Evolutionary conservation across 768 basidiomycete species (phyloP).

Genomic region (Leccinum arenicola): DNA sequence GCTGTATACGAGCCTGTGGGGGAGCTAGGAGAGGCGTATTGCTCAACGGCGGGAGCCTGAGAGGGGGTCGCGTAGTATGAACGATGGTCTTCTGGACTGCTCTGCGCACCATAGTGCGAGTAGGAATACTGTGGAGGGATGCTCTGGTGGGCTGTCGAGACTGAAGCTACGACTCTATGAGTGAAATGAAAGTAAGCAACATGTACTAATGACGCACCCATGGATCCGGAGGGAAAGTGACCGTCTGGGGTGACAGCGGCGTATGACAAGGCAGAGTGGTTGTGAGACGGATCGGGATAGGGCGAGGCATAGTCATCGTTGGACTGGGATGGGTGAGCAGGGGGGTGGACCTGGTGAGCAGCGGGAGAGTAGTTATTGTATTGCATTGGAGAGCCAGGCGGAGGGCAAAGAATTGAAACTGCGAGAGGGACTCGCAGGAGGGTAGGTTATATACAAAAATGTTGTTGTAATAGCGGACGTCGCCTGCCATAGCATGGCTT

Average conservation of each 20-base stretch:
- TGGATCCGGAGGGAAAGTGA: constrained; percentile 20
- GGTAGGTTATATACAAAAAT: constrained; percentile 34
- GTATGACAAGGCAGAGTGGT: constrained; percentile 25
- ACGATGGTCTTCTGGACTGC: constrained; percentile 19
- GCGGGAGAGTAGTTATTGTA: constrained; percentile 25
- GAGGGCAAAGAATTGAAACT: constrained; percentile 6
- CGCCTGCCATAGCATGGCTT: constrained; percentile 35
- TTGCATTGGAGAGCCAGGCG: constrained; percentile 23
- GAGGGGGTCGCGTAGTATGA: constrained; percentile 25
- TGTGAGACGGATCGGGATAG: constrained; percentile 27
- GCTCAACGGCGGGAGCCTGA: constrained; percentile 17
- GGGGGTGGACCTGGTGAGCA: constrained; percentile 16
- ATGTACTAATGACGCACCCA: constrained; percentile 24
- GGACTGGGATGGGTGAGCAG: constrained; percentile 20
- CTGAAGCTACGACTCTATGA: constrained; percentile 1
- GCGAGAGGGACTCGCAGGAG: constrained; percentile 12
- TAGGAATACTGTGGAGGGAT: constrained; percentile 18
- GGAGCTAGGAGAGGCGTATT: constrained; percentile 21
- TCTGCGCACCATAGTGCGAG: constrained; percentile 20
- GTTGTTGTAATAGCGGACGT: constrained; percentile 33
- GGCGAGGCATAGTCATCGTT: constrained; percentile 18
- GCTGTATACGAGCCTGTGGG: constrained; percentile 22
- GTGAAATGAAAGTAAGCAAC: constrained; percentile 6
- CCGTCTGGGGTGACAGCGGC: constrained; percentile 22
- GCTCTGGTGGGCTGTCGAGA: constrained; percentile 21